These are phyloP conservation scores for Alternaria ethzedia DNA, from an alignment of 2,329 filamentous ascomycete genomes.

Conservation along the genomic window DNA sequence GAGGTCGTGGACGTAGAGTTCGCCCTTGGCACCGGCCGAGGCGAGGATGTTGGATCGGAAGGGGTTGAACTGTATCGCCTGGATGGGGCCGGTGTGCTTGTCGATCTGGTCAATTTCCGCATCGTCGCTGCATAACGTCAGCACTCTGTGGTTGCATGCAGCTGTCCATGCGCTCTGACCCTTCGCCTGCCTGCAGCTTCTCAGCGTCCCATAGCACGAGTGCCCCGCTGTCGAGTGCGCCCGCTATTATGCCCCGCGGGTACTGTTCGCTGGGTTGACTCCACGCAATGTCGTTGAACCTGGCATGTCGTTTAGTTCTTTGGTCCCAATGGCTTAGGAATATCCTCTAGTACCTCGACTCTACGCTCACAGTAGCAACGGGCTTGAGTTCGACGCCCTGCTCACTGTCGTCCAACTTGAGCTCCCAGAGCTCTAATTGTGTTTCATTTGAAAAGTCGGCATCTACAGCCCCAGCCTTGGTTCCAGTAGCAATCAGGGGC, in stretches of 20 bases:
- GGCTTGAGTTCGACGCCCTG: constrained; percentile 85
- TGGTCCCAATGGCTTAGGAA: background rate
- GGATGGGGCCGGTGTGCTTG: constrained; percentile 92
- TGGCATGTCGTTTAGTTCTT: constrained; percentile 50
- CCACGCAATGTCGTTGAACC: constrained; percentile 98
- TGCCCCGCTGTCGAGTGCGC: constrained; percentile 91
- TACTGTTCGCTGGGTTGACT: constrained; percentile 79
- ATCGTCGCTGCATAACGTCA: constrained; percentile 65
- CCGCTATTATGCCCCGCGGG: constrained; percentile 88
- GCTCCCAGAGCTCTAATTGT: constrained; percentile 94
- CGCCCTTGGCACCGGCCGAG: constrained; percentile 91
- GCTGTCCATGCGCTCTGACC: constrained; percentile 47
- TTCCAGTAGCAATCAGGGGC: constrained; percentile 90
- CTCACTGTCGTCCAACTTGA: constrained; percentile 78
- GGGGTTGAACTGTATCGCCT: constrained; percentile 96
- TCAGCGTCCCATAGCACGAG: constrained; percentile 93
- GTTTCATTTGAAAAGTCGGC: constrained; percentile 98
- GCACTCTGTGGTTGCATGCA: constrained; percentile 54
- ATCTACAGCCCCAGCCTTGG: constrained; percentile 91
- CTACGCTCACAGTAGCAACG: constrained; percentile 80
- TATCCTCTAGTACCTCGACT: constrained; percentile 73
- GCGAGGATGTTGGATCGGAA: constrained; percentile 88
- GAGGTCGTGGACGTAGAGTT: constrained; percentile 94
- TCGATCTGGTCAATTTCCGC: constrained; percentile 84
- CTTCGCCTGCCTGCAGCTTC: constrained; percentile 62